phyloP scores from a whole-genome alignment of 2,329 filamentous ascomycete species.

The Cladosporium sphaerospermum region DNA sequence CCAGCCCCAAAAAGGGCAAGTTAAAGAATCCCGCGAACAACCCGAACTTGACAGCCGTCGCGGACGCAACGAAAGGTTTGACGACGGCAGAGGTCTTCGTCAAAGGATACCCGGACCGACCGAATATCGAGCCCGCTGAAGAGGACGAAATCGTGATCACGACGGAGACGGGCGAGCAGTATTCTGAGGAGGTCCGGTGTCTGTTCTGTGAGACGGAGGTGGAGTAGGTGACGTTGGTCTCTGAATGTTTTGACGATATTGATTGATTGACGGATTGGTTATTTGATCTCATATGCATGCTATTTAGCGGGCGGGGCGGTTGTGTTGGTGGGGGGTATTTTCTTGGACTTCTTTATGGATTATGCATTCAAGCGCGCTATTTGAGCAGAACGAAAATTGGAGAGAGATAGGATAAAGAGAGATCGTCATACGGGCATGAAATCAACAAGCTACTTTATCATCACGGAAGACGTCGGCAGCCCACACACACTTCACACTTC shows the following conservation, averaged over 20 bases:
- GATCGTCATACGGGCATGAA: background rate
- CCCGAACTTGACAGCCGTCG: conserved; percentile 1
- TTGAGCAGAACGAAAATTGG: background rate
- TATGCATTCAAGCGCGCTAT: no score
- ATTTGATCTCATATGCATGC: no score
- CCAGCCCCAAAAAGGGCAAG: conserved; percentile 14
- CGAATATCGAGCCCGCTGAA: conserved; percentile 13
- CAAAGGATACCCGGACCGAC: conserved; percentile 17
- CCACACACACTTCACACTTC: no score
- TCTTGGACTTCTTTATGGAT: no score
- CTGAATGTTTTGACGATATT: no score
- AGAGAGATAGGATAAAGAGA: background rate
- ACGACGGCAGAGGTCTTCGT: conserved; percentile 23
- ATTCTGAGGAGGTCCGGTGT: conserved; percentile 23
- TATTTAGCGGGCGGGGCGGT: no score
- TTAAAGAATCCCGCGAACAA: conserved; percentile 15
- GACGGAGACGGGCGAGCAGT: conserved; percentile 19
- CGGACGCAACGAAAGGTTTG: conserved; percentile 11
- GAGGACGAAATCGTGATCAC: conserved; percentile 24
- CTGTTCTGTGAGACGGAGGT: conserved; percentile 19
- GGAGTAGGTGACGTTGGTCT: background rate
- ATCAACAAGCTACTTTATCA: background rate
- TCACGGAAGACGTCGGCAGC: no score
- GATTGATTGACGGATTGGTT: no score
- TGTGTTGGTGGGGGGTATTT: no score